These are phyloP conservation scores for Tulasnella sp. DNA, from an alignment of 768 basidiomycete species.

Conservation along the genomic window DNA sequence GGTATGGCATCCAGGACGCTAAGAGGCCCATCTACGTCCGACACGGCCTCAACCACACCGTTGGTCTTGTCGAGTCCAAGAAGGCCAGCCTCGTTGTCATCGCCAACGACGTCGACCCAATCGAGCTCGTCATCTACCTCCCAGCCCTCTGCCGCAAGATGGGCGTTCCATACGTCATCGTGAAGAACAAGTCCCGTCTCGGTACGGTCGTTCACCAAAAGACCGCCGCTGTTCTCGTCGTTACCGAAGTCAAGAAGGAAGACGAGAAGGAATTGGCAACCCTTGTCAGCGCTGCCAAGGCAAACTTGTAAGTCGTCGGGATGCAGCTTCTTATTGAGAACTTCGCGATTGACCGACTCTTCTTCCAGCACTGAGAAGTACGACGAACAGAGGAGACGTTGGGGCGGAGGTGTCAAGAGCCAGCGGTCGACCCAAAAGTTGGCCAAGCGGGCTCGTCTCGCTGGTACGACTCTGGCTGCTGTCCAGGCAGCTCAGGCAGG, in stretches of 20 bases:
- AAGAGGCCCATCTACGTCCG: slow-evolving; percentile 97
- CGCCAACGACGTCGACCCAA: slow-evolving; percentile 97
- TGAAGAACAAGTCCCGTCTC: slow-evolving; percentile 97
- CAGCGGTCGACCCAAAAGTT: slow-evolving; percentile 93
- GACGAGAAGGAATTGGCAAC: slow-evolving; percentile 91
- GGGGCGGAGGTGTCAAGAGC: slow-evolving; percentile 96
- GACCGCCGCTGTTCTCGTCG: slow-evolving; percentile 84
- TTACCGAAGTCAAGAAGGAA: slow-evolving; percentile 94
- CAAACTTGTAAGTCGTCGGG: slow-evolving; percentile 77
- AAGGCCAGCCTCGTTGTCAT: slow-evolving; percentile 95
- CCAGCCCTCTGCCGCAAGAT: slow-evolving; percentile 99
- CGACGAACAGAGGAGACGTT: slow-evolving; percentile 84
- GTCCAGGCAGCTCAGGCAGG: slow-evolving; percentile 41
- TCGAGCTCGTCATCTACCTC: slow-evolving; percentile 97
- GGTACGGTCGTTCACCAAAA: slow-evolving; percentile 99
- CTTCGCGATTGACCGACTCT: not conserved
- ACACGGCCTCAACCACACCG: slow-evolving; percentile 95
- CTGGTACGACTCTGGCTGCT: slow-evolving; percentile 61
- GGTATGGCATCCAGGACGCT: slow-evolving; percentile 51
- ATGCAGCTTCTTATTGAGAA: not conserved
- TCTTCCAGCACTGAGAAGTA: slow-evolving; percentile 75
- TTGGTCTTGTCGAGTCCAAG: slow-evolving; percentile 95
- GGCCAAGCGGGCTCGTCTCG: slow-evolving; percentile 88
- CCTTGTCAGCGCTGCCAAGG: slow-evolving; percentile 88
- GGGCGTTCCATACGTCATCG: slow-evolving; percentile 98